Evolutionary conservation across 192 early-diverging fungal species (phyloP), one percentile per base, ranked within the genome.

Genomic region (Dissophora ornata): DNA sequence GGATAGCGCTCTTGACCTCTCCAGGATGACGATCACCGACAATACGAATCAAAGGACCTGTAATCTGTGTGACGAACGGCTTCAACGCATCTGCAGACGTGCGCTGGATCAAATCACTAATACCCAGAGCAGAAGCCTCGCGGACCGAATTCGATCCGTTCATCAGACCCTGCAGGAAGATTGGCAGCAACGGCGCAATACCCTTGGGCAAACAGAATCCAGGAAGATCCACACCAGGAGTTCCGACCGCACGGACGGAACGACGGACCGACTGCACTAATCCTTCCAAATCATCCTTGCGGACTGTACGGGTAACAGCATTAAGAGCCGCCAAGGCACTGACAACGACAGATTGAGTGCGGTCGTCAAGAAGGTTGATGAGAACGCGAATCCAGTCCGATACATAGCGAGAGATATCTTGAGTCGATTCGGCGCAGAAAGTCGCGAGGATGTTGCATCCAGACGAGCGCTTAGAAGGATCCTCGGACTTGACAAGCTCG

Each of bases 1-100:
- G 81, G 47, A 99, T 98, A 9, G 94, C 94, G 4, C 92, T 89
- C 85, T 99, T 99, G 57, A 99, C 97, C 53, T 89, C 84, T 19
- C 93, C 81, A 62, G 93, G 87, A 82, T 97, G 90, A 28, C 96
- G 91, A 80, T 99, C 97, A 53, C 97, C 96, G 63, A 97, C 90
- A 60, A 98, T 93, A 82, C 97, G 94, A 83, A 99, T 99, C 45
- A 99, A 86, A 25, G 97, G 95, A 45, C 97, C 97, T 9, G 97
- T 96, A 41, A 99, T 97, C 64, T 92, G 92, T 8, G 96, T 98
- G 29, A 97, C 95, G 77, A 92, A 98, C 33, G 93, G 89, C 45
- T 91, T 90, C 25, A 99, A 85, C 11, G 91, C 90, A 16, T 89
- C 87, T 6, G 88, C 85, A 16, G 90, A 87, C 10, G 94, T 95